Conservation (phyloP, 805 yeast genomes). For the Yueomyces sinensis region DNA sequence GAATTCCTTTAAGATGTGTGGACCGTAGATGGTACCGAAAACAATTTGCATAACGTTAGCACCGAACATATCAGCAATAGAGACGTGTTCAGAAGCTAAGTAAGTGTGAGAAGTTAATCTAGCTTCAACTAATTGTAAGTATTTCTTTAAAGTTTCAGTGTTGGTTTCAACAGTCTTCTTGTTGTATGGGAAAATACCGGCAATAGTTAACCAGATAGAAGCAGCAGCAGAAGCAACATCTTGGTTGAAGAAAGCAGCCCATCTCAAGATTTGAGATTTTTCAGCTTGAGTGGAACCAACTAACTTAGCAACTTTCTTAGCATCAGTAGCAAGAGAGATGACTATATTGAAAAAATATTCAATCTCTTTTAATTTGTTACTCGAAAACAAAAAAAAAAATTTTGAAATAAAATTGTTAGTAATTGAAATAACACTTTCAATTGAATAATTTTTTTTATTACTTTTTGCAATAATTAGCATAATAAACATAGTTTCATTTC, state of each 20-base stretch:
- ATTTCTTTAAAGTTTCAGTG: constrained; percentile 26
- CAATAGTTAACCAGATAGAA: constrained; percentile 38
- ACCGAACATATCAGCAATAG: constrained; percentile 25
- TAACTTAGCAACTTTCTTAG: constrained; percentile 26
- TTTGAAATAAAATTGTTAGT: constrained; percentile 1
- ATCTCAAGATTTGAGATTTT: constrained; percentile 49
- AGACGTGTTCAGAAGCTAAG: constrained; percentile 58
- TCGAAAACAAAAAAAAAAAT: background rate
- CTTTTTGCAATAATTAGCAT: too few species aligned
- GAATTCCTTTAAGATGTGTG: constrained; percentile 46
- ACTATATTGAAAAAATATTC: background rate
- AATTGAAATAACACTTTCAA: too few species aligned
- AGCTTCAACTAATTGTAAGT: constrained; percentile 36
- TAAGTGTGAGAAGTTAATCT: constrained; percentile 53
- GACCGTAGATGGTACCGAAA: constrained; percentile 31
- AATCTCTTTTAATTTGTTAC: background rate
- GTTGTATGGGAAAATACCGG: constrained; percentile 65
- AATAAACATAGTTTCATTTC: too few species aligned
- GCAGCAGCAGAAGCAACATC: constrained; percentile 42
- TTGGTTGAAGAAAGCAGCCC: constrained; percentile 64
- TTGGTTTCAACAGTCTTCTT: constrained; percentile 49
- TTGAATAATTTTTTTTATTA: too few species aligned
- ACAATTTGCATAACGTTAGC: background rate
- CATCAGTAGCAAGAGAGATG: constrained; percentile 19
- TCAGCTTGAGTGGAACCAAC: constrained; percentile 56